phyloP scores from a whole-genome alignment of 2,329 filamentous ascomycete genomes.

The Phyllosticta citriasiana region DNA sequence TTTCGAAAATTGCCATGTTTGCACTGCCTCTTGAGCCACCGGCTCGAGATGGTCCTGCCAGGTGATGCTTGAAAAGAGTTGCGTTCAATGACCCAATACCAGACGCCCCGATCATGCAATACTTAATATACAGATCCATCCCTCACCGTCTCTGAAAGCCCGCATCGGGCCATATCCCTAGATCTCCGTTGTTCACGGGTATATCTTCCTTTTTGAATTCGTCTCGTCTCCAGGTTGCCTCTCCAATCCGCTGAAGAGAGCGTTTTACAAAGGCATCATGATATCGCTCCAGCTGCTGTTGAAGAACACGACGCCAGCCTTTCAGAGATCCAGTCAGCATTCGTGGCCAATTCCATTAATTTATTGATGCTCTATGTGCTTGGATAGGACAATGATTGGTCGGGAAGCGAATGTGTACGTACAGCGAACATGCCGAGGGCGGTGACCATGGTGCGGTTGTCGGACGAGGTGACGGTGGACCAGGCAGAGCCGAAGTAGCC shows the following conservation, averaged over 20 bases:
- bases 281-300: conserved; percentile 45
- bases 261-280: conserved; percentile 37
- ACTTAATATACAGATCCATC: not conserved
- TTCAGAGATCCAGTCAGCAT: not conserved
- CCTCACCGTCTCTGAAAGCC: not conserved
- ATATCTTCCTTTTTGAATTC: not conserved
- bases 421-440: conserved; percentile 42
- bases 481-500: conserved; percentile 17
- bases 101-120: not conserved
- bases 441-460: conserved; percentile 41
- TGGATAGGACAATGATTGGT: not conserved
- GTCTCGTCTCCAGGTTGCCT: not conserved
- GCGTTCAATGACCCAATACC: not conserved
- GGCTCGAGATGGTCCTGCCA: not conserved
- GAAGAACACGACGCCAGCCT: conserved; percentile 43
- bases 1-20: no score
- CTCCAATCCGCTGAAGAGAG: not conserved
- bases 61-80: not conserved
- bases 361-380: not conserved
- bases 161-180: not conserved
- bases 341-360: not conserved
- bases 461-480: conserved; percentile 33
- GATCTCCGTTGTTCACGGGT: not conserved
- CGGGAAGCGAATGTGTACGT: conserved; percentile 19
- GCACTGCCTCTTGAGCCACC: no score